Percentiles rank a stretch among this genome's conserved stretches.
These are phyloP conservation scores for Teunomyces tritomae DNA, from an alignment of 805 yeast genomes.

Conservation along the genomic window DNA sequence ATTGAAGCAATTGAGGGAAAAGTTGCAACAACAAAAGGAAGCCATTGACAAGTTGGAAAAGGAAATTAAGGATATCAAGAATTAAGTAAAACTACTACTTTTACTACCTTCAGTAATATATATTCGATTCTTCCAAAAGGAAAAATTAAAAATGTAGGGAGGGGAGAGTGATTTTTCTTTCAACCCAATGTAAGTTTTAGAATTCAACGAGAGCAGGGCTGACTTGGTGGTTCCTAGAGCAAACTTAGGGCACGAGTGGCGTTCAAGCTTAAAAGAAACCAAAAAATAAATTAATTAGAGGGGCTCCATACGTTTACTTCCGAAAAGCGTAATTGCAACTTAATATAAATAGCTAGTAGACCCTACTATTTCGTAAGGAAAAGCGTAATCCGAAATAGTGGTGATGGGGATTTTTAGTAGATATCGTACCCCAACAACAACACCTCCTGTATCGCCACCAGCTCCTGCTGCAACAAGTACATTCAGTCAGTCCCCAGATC, in stretches of 20 bases:
- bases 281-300: background rate
- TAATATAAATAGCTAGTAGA: background rate
- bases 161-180: background rate
- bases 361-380: background rate
- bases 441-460: background rate
- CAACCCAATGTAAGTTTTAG: too few relatives aligned
- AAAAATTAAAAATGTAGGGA: background rate
- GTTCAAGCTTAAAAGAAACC: background rate
- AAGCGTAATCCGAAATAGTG: background rate
- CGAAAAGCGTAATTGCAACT: background rate
- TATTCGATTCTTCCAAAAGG: background rate
- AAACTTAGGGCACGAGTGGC: background rate
- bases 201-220: background rate
- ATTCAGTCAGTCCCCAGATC: background rate
- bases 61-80: constrained; percentile 39
- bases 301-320: background rate
- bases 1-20: constrained; percentile 70
- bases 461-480: background rate
- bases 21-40: constrained; percentile 72
- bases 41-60: constrained; percentile 48
- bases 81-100: constrained; percentile 5
- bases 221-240: background rate
- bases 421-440: background rate
- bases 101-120: background rate
- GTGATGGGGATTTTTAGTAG: background rate